Percentiles rank a stretch among this genome's conserved stretches.
These are phyloP conservation scores for Escallonia rubra DNA, from an alignment of 129 eudicot species.

Conservation along the genomic window DNA sequence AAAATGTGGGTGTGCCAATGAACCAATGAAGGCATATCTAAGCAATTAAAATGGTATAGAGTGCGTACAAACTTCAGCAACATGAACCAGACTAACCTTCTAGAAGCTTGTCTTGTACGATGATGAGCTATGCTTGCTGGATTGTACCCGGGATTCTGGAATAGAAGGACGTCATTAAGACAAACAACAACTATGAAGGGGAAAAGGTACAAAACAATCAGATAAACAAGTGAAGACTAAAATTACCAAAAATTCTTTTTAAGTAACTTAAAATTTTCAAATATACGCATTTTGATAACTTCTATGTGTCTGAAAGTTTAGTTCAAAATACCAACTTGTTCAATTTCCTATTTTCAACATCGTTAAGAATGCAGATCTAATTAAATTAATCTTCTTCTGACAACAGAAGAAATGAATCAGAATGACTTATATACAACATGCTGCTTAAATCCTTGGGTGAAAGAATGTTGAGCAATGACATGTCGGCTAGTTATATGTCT, in stretches of 20 bases:
- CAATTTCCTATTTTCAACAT: too few relatives aligned
- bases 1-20: too few relatives aligned
- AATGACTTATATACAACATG: neutral
- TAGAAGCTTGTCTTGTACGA: slow-evolving; percentile 59
- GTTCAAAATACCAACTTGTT: neutral
- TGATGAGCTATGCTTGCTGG: slow-evolving; percentile 50
- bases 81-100: slow-evolving; percentile 37
- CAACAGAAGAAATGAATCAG: too few relatives aligned
- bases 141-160: slow-evolving; percentile 48
- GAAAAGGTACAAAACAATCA: neutral
- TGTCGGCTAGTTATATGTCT: neutral
- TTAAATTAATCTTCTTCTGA: too few relatives aligned
- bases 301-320: neutral
- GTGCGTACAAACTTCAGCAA: too few relatives aligned
- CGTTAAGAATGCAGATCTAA: too few relatives aligned
- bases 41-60: too few relatives aligned
- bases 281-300: neutral
- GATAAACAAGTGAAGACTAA: slow-evolving; percentile 1
- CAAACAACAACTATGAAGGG: neutral
- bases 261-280: neutral
- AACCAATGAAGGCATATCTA: too few relatives aligned
- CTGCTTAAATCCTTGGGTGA: neutral
- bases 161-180: slow-evolving; percentile 3
- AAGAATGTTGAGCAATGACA: neutral
- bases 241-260: neutral